These are phyloP conservation scores for Solanum hybrid DNA, from an alignment of 305 asterid species.

Conservation along the genomic window DNA sequence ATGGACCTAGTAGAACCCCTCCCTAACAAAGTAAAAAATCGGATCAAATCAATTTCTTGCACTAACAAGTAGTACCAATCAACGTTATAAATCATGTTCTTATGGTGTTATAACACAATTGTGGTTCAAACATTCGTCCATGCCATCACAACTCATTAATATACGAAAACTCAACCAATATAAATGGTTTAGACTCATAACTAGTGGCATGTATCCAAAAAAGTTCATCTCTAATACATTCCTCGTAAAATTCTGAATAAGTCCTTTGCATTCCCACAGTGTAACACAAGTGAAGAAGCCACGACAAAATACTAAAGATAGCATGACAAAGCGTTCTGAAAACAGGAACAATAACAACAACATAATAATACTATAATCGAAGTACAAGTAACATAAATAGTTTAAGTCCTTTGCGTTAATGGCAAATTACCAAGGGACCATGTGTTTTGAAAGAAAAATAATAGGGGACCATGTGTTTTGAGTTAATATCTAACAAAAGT, in stretches of 20 bases:
- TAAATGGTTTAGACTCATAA: neutral
- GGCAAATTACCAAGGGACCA: neutral
- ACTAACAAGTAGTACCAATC: neutral
- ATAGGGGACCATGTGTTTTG: no score
- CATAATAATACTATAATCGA: neutral
- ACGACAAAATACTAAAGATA: neutral
- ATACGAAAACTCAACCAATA: neutral
- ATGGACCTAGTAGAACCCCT: conserved; percentile 45
- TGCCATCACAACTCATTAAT: neutral
- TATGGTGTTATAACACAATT: neutral
- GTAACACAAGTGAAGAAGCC: neutral
- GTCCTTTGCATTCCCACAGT: neutral
- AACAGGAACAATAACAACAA: neutral
- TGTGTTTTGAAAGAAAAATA: neutral
- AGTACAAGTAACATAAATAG: neutral
- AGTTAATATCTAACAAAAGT: neutral
- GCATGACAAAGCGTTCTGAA: neutral
- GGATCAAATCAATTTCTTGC: neutral
- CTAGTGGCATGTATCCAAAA: neutral
- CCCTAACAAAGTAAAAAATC: conserved; percentile 13
- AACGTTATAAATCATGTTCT: neutral
- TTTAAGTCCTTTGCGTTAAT: neutral
- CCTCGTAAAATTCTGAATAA: neutral
- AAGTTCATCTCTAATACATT: neutral
- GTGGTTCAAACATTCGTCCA: neutral